Conservation (phyloP, 78 protist species). For the Dictyostelium intermedium region DNA sequence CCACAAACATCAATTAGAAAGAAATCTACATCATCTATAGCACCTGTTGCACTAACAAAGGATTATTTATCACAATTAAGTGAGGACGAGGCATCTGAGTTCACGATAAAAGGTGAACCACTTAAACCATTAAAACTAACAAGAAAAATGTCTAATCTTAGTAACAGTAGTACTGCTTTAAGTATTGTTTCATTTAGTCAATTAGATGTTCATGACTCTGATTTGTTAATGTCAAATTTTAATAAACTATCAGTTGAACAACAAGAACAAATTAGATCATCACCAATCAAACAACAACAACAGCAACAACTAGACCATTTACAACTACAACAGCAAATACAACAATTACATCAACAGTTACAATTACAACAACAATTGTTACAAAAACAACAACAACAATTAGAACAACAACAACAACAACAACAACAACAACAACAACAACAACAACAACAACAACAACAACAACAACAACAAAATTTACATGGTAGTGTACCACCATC, state of each 20-base stretch:
- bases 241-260: neutral
- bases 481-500: neutral
- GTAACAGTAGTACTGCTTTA: neutral
- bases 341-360: neutral
- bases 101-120: neutral
- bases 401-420: neutral
- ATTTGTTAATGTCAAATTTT: neutral
- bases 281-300: neutral
- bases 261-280: neutral
- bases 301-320: neutral
- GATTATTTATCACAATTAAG: conserved; percentile 8
- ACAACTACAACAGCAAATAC: neutral
- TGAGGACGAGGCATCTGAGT: neutral
- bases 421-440: neutral
- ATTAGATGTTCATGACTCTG: neutral
- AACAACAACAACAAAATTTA: neutral
- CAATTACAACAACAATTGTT: neutral
- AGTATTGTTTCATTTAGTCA: neutral
- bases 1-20: neutral
- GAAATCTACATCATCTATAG: neutral
- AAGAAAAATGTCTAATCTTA: conserved; percentile 5
- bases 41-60: neutral
- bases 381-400: neutral
- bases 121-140: neutral
- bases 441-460: neutral